A percentile compares a stretch with the other conserved stretches of the same genome.
Evolutionary conservation across 169 alveolate species (phyloP).

Genomic region (Babesia bovis): DNA sequence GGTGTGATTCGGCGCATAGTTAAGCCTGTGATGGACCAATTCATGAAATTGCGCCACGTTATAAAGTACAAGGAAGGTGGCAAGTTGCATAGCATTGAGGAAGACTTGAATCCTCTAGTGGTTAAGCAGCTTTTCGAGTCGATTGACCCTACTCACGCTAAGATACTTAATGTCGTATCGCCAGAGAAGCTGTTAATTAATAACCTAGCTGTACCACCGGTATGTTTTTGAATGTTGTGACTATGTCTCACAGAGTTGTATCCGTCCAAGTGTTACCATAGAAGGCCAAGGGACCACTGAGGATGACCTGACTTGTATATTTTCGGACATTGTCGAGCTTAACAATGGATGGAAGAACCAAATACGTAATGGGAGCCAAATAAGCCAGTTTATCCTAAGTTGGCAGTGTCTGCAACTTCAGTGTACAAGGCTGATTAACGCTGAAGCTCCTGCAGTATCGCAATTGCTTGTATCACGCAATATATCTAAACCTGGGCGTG

Average conservation of each 20-base stretch:
- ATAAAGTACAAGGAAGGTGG: slow-evolving; percentile 77
- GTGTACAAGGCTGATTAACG: slow-evolving; percentile 88
- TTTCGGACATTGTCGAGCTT: slow-evolving; percentile 87
- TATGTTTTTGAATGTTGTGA: slow-evolving; percentile 19
- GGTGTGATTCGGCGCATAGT: slow-evolving; percentile 82
- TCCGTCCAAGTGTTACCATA: slow-evolving; percentile 95
- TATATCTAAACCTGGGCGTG: slow-evolving; percentile 79
- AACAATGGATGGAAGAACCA: slow-evolving; percentile 80
- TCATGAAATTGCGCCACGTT: slow-evolving; percentile 84
- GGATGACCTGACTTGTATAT: slow-evolving; percentile 92
- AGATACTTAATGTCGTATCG: slow-evolving; percentile 87
- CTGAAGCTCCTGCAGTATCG: slow-evolving; percentile 92
- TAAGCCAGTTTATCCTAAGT: slow-evolving; percentile 83
- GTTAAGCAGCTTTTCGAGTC: slow-evolving; percentile 87
- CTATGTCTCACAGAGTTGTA: slow-evolving; percentile 71
- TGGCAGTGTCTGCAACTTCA: slow-evolving; percentile 87
- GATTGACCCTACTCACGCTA: slow-evolving; percentile 89
- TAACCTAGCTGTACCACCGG: slow-evolving; percentile 94
- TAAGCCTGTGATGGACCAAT: slow-evolving; percentile 85
- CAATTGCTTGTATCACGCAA: slow-evolving; percentile 78
- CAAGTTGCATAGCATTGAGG: slow-evolving; percentile 75
- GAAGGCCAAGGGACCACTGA: slow-evolving; percentile 90
- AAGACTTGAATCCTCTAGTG: slow-evolving; percentile 89
- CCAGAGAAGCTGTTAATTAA: slow-evolving; percentile 92
- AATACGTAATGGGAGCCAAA: slow-evolving; percentile 83